Base-by-base conservation (phyloP, 2,329 filamentous ascomycete species). In the Aureobasidium namibiae region DNA sequence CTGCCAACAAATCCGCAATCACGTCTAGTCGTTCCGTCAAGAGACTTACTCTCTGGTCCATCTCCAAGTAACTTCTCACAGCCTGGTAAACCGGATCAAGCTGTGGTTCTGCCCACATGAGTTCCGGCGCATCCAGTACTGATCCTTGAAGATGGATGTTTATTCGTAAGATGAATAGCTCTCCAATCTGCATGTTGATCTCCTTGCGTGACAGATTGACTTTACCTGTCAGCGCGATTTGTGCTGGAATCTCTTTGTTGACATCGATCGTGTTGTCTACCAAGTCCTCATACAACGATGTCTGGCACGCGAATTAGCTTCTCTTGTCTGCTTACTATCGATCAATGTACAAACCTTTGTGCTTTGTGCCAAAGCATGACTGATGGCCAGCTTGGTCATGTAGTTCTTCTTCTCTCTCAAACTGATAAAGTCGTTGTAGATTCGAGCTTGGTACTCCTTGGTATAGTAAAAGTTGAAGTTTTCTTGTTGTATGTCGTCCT, bases 381-480 rank as follows among this genome's bases (percentile, higher is more conserved):
- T 95, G 70, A 97, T 97, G 59, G 92, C 91, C 38, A 97, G 79
- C 76, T 97, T 97, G 65, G 88, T 95, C 94, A 97, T 97, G 76
- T 97, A 95, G 73, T 95, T 96, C 68, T 86, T 86, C 75, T 95
- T 96, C 68, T 97, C 92, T 50, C 92, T 82, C 62, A 99, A 75
- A 2, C 90, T 94, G 73, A 99, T 99, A 68, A 99, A 99, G 74
- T 99, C 94, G 74, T 99, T 99, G 81, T 99, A 99, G 73, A 99
- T 99, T 54, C 94, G 87, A 23, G 94, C 90, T 75, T 99, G 95
- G 72, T 99, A 99, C 71, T 97, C 92, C 67, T 89, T 84, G 3
- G 94, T 97, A 76, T 99, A 97, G 78, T 99, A 99, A 73, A 97
- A 99, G 73, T 99, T 99, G 80, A 99, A 99, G 69, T 92, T 90